These are phyloP conservation scores for Umbelopsis sp. DNA, from an alignment of 371 early-diverging fungal species.

Conservation along the genomic window DNA sequence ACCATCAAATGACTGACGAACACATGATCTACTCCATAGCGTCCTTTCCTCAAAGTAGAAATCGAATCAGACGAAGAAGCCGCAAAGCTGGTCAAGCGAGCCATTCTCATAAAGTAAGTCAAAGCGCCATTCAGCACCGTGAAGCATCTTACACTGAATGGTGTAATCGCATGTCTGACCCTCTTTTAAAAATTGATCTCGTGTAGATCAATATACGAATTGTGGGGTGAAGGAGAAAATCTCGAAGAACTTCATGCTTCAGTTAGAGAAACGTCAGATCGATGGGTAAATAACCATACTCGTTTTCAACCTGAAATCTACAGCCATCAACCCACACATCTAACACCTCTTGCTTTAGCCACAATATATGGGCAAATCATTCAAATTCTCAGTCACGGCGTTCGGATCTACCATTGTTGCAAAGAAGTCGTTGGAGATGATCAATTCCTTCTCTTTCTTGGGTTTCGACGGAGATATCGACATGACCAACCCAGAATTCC, in stretches of 20 bases:
- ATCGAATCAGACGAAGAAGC: slow-evolving; percentile 76
- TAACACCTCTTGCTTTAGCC: slow-evolving; percentile 31
- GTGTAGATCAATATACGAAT: slow-evolving; percentile 70
- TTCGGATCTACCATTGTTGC: slow-evolving; percentile 75
- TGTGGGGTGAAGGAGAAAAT: slow-evolving; percentile 74
- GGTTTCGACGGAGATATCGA: slow-evolving; percentile 79
- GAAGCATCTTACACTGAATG: too few relatives aligned
- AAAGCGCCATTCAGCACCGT: background rate
- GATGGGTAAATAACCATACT: slow-evolving; percentile 45
- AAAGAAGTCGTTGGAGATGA: slow-evolving; percentile 74
- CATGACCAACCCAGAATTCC: slow-evolving; percentile 81
- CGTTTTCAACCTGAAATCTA: too few relatives aligned
- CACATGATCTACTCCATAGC: slow-evolving; percentile 39
- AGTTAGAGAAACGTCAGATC: slow-evolving; percentile 61
- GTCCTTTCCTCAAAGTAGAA: slow-evolving; percentile 80
- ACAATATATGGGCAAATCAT: slow-evolving; percentile 64
- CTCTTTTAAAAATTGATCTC: too few relatives aligned
- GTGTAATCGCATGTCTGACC: background rate
- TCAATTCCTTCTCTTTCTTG: slow-evolving; percentile 80
- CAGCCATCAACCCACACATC: too few relatives aligned
- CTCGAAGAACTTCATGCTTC: slow-evolving; percentile 67
- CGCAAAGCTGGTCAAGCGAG: slow-evolving; percentile 73
- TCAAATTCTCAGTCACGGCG: slow-evolving; percentile 82
- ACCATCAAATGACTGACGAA: background rate
- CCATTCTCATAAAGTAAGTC: slow-evolving; percentile 81